Conservation (phyloP, 345 rosid genomes). For the Toxicodendron radicans region DNA sequence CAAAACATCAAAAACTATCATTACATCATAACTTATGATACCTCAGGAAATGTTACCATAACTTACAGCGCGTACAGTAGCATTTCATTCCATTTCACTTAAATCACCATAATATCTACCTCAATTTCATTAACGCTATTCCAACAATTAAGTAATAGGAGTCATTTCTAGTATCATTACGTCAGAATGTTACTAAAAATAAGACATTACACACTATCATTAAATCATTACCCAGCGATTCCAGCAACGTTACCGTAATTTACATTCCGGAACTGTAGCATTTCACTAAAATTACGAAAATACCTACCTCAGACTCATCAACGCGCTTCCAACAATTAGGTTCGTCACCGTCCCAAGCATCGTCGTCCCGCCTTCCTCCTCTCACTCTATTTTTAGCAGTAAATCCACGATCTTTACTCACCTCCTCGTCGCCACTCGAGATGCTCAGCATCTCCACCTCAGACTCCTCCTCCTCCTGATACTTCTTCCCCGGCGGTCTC, state of each 20-base stretch:
- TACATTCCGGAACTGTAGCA: not conserved
- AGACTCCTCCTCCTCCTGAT: conserved; percentile 89
- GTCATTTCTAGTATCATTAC: too few species aligned
- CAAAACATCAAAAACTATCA: too few species aligned
- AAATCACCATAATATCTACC: too few species aligned
- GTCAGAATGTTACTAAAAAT: not conserved
- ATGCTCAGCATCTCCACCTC: conserved; percentile 98
- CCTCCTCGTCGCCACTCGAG: conserved; percentile 94
- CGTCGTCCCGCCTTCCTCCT: conserved; percentile 55
- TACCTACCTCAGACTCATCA: conserved; percentile 76
- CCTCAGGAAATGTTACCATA: too few species aligned
- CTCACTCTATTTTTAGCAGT: conserved; percentile 28
- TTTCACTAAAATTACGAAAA: not conserved
- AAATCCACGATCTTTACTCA: conserved; percentile 42
- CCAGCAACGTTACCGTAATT: not conserved
- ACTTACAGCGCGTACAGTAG: too few species aligned
- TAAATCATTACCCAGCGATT: not conserved
- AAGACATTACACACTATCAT: not conserved
- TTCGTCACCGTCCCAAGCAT: conserved; percentile 88
- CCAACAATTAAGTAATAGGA: too few species aligned
- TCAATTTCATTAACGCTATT: too few species aligned
- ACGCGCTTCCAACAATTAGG: conserved; percentile 96
- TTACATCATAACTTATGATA: too few species aligned
- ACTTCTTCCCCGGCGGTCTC: conserved; percentile 29
- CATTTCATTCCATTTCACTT: too few species aligned